Base-by-base conservation (phyloP, 495 filamentous ascomycete species). In the Chaetomidium leptoderma region DNA sequence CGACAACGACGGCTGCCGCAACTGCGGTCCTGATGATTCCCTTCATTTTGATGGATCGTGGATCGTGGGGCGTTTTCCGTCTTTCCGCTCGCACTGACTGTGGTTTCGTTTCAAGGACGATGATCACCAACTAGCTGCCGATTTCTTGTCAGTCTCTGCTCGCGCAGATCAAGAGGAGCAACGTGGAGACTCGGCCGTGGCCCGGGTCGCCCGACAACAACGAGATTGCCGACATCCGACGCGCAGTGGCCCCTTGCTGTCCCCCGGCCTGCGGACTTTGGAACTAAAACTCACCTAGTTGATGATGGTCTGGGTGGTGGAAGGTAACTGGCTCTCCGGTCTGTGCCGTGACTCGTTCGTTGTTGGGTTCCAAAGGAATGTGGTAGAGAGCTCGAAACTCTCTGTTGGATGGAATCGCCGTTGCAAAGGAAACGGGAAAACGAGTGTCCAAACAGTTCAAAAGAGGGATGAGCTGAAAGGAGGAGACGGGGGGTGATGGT, bases 341-440 rank as follows among this genome's bases (percentile, higher is more conserved):
- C 17, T n/a, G n/a, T n/a, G n/a, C n/a, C n/a, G n/a, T n/a, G n/a
- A n/a, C n/a, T n/a, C n/a, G 23, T 62, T 68, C 49, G 51, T 46
- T 62, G 53, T 57, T 66, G 21, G 32, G 17, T 78, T 78, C 79
- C 77, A 81, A 83, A 83, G 58, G 80, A 83, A 78, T 78, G 80
- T 83, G 75, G 70, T 76, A 77, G 80, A 81, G 78, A 80, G 76
- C 53, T 33, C 57, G 32, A 58, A 63, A 72, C 75, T 76, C 78
- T 81, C 78, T 76, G 72, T 78, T 79, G 77, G 74, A 68, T 69
- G 68, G 70, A 74, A 68, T 44, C 44, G 46, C 37, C 42, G 52
- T 50, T 47, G 60, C 45, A 59, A 63, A 65, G 17, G 58, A 64
- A 42, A 53, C 30, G 59, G n/a, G 45, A 47, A 65, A 72, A 64